These are phyloP conservation scores for Rutstroemia sydowiana DNA, from an alignment of 2,329 filamentous ascomycete species.

Conservation along the genomic window DNA sequence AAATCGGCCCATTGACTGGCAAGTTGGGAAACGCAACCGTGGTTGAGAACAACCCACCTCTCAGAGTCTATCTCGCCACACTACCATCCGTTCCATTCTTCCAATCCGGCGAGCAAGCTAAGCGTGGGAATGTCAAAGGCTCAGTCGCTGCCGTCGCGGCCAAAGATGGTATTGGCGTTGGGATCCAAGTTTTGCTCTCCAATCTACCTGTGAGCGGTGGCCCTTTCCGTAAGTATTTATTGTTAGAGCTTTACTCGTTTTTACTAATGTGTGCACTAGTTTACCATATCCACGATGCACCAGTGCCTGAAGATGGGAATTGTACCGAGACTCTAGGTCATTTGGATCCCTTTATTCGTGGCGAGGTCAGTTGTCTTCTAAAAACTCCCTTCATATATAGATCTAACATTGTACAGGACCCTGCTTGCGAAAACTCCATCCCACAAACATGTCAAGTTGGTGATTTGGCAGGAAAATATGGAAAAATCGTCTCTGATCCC, in stretches of 20 bases:
- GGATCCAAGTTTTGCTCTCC: constrained; percentile 47
- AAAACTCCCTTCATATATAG: background rate
- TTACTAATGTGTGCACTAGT: constrained; percentile 34
- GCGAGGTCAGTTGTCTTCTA: constrained; percentile 28
- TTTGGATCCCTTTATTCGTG: constrained; percentile 62
- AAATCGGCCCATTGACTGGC: constrained; percentile 22
- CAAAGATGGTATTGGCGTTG: constrained; percentile 46
- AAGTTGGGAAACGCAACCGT: constrained; percentile 42
- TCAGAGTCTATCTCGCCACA: constrained; percentile 45
- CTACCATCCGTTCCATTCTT: constrained; percentile 43
- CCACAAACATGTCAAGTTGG: constrained; percentile 68
- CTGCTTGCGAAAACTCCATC: constrained; percentile 48
- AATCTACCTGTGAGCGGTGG: constrained; percentile 51
- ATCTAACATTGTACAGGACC: constrained; percentile 36
- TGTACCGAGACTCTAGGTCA: constrained; percentile 62
- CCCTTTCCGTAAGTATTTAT: constrained; percentile 49
- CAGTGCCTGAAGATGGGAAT: constrained; percentile 60
- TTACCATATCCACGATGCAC: constrained; percentile 65
- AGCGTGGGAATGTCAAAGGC: constrained; percentile 49
- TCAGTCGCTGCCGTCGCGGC: constrained; percentile 40
- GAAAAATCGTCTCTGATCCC: constrained; percentile 46
- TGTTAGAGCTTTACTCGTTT: too few relatives aligned
- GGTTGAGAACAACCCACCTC: constrained; percentile 48
- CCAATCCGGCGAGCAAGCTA: constrained; percentile 36
- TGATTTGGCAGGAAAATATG: constrained; percentile 69